Percentiles rank a stretch among this genome's conserved stretches.
Conservation (phyloP, 78 protist species). For the Dictyostelium brefeldianum region DNA sequence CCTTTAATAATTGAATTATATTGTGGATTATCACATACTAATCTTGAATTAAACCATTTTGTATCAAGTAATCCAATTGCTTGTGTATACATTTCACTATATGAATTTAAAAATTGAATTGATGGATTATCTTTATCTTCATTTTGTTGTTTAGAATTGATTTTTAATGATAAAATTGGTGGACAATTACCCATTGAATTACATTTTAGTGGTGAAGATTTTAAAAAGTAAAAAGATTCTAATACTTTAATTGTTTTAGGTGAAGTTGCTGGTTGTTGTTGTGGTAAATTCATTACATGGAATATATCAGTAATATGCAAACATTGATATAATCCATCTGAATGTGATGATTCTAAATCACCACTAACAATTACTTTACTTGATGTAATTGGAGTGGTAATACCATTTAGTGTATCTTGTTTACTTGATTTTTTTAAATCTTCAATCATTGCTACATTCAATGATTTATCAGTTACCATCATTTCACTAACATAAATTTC, state of each 20-base stretch:
- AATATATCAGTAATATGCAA: conserved; percentile 8
- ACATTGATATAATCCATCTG: conserved; percentile 4
- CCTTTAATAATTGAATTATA: conserved; percentile 1
- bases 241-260: not conserved
- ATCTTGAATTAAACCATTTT: conserved; percentile 13
- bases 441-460: not conserved
- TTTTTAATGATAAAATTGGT: not conserved
- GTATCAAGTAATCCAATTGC: conserved; percentile 7
- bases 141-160: not conserved
- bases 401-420: not conserved
- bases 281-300: not conserved
- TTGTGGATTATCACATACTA: not conserved
- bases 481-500: conserved; percentile 27
- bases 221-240: not conserved
- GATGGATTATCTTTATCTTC: no score
- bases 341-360: not conserved
- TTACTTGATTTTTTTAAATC: not conserved
- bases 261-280: not conserved
- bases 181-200: not conserved
- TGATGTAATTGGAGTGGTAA: not conserved
- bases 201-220: not conserved
- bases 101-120: not conserved
- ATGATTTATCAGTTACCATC: not conserved
- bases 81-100: not conserved
- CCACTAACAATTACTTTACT: not conserved